Evolutionary conservation across 345 rosid species (phyloP).

Genomic region (Heritiera fomes): DNA sequence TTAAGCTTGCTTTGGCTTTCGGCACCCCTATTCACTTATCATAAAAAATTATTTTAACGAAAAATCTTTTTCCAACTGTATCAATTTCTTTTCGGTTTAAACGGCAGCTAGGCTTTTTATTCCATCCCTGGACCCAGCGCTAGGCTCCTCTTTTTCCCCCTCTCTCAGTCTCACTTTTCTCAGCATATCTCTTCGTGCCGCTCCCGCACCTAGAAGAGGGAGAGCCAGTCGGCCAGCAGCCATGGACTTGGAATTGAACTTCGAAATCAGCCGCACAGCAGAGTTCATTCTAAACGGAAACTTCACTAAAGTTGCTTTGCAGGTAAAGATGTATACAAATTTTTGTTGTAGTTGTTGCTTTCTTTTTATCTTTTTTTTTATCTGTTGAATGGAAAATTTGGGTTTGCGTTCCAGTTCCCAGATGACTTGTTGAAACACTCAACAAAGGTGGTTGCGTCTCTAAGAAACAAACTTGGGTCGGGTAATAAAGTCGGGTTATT

Average conservation of each 20-base stretch:
- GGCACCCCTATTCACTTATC: too few species aligned
- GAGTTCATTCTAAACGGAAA: constrained; percentile 60
- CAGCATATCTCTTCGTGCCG: too few species aligned
- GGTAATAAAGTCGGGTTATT: constrained; percentile 56
- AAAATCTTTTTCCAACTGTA: too few species aligned
- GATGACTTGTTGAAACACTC: constrained; percentile 80
- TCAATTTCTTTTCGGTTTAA: too few species aligned
- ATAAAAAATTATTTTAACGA: too few species aligned
- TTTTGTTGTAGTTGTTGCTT: not conserved
- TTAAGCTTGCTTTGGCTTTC: too few species aligned
- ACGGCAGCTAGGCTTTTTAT: too few species aligned
- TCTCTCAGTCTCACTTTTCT: too few species aligned
- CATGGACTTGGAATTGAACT: constrained; percentile 57
- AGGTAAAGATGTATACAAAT: constrained; percentile 40
- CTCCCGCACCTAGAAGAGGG: too few species aligned
- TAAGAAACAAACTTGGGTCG: constrained; percentile 37
- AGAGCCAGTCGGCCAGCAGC: not conserved
- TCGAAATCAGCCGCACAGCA: constrained; percentile 55
- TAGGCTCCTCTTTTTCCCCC: too few species aligned
- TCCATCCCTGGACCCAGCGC: too few species aligned
- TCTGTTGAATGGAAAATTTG: not conserved
- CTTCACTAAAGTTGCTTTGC: constrained; percentile 75
- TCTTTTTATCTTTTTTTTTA: not conserved
- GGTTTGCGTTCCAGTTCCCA: constrained; percentile 58
- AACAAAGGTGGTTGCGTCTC: constrained; percentile 46